A percentile compares a stretch with the other conserved stretches of the same genome.
These are phyloP conservation scores for Rosa persica DNA, from an alignment of 306 rosid species.

Conservation along the genomic window DNA sequence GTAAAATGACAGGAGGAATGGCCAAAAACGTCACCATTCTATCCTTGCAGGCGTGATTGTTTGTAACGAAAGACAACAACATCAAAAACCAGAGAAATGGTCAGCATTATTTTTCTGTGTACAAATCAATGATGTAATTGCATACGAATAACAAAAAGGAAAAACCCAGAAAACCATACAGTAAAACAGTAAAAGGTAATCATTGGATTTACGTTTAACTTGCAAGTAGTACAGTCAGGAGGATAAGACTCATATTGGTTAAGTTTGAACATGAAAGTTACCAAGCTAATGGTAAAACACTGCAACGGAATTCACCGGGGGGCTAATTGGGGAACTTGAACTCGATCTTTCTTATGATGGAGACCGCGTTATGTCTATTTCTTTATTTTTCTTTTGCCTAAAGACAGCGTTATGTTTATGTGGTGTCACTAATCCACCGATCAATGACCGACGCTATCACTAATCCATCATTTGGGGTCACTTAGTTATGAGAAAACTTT, in stretches of 20 bases:
- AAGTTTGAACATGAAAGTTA: not conserved
- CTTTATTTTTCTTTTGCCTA: too few species aligned
- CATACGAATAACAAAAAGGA: not conserved
- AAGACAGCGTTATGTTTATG: not conserved
- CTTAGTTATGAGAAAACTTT: too few species aligned
- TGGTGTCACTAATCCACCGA: not conserved
- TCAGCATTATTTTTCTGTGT: not conserved
- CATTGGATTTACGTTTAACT: not conserved
- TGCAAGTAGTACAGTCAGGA: not conserved
- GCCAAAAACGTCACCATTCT: constrained; percentile 6
- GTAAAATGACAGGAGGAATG: not conserved
- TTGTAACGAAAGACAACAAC: constrained; percentile 1
- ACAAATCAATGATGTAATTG: not conserved
- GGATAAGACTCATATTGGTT: not conserved
- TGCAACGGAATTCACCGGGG: not conserved
- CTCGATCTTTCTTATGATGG: not conserved
- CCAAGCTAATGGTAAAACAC: not conserved
- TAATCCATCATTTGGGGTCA: too few species aligned
- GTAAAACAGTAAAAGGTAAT: not conserved
- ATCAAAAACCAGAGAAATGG: not conserved
- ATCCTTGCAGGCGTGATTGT: constrained; percentile 19
- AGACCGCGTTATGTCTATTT: not conserved
- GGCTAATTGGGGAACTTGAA: not conserved
- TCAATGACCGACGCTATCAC: not conserved
- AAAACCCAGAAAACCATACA: not conserved